phyloP scores from a whole-genome alignment of 176 grass and related monocot genomes.

The Carex myosuroides region DNA sequence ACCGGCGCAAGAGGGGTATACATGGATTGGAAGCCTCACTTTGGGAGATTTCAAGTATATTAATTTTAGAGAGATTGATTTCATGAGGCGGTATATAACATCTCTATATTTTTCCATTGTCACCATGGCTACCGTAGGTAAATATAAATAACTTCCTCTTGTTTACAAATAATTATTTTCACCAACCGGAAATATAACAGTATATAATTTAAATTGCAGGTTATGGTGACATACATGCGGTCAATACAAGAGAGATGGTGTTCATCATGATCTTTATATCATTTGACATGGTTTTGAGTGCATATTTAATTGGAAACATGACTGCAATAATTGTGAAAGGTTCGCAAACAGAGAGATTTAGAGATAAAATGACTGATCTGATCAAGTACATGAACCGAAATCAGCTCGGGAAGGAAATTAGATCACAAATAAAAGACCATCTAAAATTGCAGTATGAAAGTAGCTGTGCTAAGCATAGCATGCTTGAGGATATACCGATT shows the following conservation, averaged over 20 bases:
- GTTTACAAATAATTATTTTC: neutral
- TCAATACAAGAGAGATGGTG: constrained; percentile 72
- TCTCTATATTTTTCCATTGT: constrained; percentile 84
- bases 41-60: constrained; percentile 51
- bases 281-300: constrained; percentile 66
- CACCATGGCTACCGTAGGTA: constrained; percentile 84
- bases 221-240: constrained; percentile 71
- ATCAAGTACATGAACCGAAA: constrained; percentile 96
- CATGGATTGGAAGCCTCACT: constrained; percentile 79
- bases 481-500: constrained; percentile 69
- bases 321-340: constrained; percentile 87
- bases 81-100: constrained; percentile 70
- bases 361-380: constrained; percentile 90
- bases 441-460: constrained; percentile 64
- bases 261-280: constrained; percentile 68
- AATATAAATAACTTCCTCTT: neutral
- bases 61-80: constrained; percentile 65
- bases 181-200: neutral
- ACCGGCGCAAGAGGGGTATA: constrained; percentile 41
- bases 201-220: constrained; percentile 34
- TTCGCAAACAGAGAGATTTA: constrained; percentile 68
- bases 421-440: constrained; percentile 56
- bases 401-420: constrained; percentile 55
- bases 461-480: constrained; percentile 50
- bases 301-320: constrained; percentile 93